Evolutionary conservation across 2,329 filamentous ascomycete genomes (phyloP).

Genomic region (Epichloe bromicola): DNA sequence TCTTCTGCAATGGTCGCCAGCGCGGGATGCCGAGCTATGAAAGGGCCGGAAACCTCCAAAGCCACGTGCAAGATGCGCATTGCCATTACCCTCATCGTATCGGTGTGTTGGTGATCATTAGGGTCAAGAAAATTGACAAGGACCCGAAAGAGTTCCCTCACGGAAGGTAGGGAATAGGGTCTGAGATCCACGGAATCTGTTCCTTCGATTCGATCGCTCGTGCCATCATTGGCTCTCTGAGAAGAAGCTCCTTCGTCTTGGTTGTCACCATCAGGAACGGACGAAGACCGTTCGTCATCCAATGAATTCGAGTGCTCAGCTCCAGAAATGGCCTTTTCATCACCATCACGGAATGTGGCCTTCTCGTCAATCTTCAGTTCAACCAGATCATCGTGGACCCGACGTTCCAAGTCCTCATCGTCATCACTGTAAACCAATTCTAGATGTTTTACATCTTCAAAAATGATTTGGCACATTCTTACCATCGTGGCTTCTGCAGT

Average conservation of each 20-base stretch:
- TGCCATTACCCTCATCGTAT: slow-evolving; percentile 95
- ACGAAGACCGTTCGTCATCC: neutral
- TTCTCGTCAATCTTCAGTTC: slow-evolving; percentile 68
- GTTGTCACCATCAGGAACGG: slow-evolving; percentile 1
- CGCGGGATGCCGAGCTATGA: slow-evolving; percentile 83
- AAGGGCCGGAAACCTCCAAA: slow-evolving; percentile 87
- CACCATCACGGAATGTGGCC: slow-evolving; percentile 4
- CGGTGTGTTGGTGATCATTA: slow-evolving; percentile 82
- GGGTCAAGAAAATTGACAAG: slow-evolving; percentile 89
- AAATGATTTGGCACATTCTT: slow-evolving; percentile 98
- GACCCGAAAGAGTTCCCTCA: slow-evolving; percentile 86
- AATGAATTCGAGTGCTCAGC: neutral
- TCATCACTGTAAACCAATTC: slow-evolving; percentile 63
- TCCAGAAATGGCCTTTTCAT: slow-evolving; percentile 3
- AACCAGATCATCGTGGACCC: slow-evolving; percentile 55
- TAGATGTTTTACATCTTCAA: slow-evolving; percentile 79
- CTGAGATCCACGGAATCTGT: slow-evolving; percentile 48
- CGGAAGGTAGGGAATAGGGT: slow-evolving; percentile 88
- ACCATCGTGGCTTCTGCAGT: slow-evolving; percentile 97
- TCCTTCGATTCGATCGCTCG: slow-evolving; percentile 25
- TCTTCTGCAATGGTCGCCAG: slow-evolving; percentile 83
- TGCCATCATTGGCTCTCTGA: neutral
- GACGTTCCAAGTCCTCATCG: slow-evolving; percentile 50
- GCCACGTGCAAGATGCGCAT: slow-evolving; percentile 94
- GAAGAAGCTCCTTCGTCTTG: slow-evolving; percentile 1